Base-by-base conservation (phyloP, 2,329 filamentous ascomycete species). In the Fusarium fracticaudum region DNA sequence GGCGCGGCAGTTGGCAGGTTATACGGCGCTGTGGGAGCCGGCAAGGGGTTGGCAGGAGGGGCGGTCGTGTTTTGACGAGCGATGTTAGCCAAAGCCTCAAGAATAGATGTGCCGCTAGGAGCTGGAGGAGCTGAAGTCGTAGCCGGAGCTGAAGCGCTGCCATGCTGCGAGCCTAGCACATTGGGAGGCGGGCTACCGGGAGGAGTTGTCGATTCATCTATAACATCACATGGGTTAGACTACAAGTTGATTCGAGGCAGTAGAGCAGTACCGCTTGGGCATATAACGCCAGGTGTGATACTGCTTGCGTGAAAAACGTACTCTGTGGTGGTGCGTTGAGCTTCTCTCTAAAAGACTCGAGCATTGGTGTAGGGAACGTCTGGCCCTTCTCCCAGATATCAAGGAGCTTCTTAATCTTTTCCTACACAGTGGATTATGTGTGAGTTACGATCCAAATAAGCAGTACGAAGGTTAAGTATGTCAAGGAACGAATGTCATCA, bases 341-440 rank as follows among this genome's bases (percentile, higher is more conserved):
- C 83, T 94, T 95, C 80, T 94, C 89, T 84, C 94, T 96, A 88
- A 97, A 97, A 43, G 90, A 90, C 72, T 88, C 87, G 78, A 99
- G 90, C 90, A 98, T 92, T 61, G 91, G 84, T 47, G 88, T 82
- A 33, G 96, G 95, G 83, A 99, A 98, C 29, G 95, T 98, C 81
- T 93, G 92, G 74, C 94, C 94, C 80, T 96, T 96, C 82, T 98
- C 95, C 96, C 96, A 99, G 77, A 99, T 99, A 81, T 98, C 95
- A 85, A 98, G 87, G 78, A 99, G 90, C 83, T 98, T 98, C 77
- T 84, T 85, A 84, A 98, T 96, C 87, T 98, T 98, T 82, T 97
- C 94, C 93, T 96, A 92, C 87, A 91, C 81, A 76, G 74, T 80
- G 81, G 78, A 76, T 77, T 80, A 80, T 73, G 68, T 72, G 86